Conservation (phyloP, 108 stramenopile genomes). For the Cyclotella cryptica region DNA sequence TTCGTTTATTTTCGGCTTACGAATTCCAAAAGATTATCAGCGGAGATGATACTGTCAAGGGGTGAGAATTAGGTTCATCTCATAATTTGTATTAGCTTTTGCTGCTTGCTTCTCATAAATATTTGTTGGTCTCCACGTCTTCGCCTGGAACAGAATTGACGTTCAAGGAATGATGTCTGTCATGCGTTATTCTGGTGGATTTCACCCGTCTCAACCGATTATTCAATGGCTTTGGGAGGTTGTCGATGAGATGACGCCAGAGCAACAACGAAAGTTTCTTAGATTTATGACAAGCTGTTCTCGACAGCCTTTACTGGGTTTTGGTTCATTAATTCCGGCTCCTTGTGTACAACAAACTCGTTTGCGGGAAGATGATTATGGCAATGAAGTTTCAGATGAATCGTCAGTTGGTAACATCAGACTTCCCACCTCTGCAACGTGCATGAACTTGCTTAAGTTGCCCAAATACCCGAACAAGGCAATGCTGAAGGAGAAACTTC, state of each 20-base stretch:
- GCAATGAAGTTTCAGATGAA: constrained; percentile 56
- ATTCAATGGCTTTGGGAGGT: constrained; percentile 93
- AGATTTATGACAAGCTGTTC: constrained; percentile 96
- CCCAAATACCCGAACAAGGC: constrained; percentile 90
- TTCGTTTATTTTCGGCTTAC: constrained; percentile 91
- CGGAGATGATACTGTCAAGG: constrained; percentile 91
- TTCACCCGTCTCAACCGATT: constrained; percentile 93
- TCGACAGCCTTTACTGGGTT: constrained; percentile 96
- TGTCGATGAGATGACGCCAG: constrained; percentile 80
- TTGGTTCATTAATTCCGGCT: constrained; percentile 83
- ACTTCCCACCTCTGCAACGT: constrained; percentile 94
- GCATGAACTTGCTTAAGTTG: constrained; percentile 98
- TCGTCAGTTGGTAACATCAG: constrained; percentile 52
- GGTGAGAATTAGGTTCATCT: constrained; percentile 12
- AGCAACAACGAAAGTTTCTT: constrained; percentile 91
- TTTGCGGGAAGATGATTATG: constrained; percentile 62
- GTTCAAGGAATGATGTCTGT: constrained; percentile 81
- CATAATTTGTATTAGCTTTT: neutral
- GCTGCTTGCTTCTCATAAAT: neutral
- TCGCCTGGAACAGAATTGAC: constrained; percentile 59
- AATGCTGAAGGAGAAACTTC: constrained; percentile 89
- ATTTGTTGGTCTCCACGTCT: neutral
- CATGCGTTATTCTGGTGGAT: constrained; percentile 92
- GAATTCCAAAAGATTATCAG: constrained; percentile 97
- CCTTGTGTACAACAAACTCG: constrained; percentile 94